Evolutionary conservation across 805 yeast species (phyloP), one percentile per base, ranked within the genome.

Genomic region (Pichia cabralensis): DNA sequence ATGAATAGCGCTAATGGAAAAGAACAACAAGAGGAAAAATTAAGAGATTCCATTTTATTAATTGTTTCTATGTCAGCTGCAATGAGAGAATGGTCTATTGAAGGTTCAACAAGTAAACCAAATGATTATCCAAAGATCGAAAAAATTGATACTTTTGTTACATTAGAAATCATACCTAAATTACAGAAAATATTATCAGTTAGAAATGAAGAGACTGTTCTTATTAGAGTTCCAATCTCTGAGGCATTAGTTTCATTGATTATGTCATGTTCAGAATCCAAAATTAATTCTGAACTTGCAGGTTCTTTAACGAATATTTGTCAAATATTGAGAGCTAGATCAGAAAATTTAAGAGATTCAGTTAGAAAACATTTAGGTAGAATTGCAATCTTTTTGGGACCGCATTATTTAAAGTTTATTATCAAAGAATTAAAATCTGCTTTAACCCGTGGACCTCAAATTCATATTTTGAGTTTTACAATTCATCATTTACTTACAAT

Each of bases 391-490:
- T 61, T 71, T 21, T 64, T 89, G 22, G 97, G 97, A 1, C 66
- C 94, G 1, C 55, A 58, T 16, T 86, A 86, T 52, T 60, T 89
- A 40, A 66, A 69, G 36, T 85, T 86, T 50, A 71, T 92, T 31
- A 59, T 92, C 17, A 71, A 71, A 38, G 97, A 92, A 52, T 65
- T 92, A 48, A 76, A 71, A 43, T 59, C 79, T 14, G 94, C 96
- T 0, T 64, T 89, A 35, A 69, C 79, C 5, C 67, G 94, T 50
- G 98, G 98, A 18, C 83, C 95, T 11, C 97, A 92, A 53, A 72
- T 86, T 34, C 98, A 92, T 58, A 85, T 92, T 39, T 70, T 92
- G 47, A 85, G 96, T 49, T 92, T 64, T 58, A 83, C 96, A 1
- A 72, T 84, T 5, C 96, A 92, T 56, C 65, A 76, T 31, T 58